Percentiles rank a stretch among this genome's conserved stretches.
Conservation (phyloP, 768 basidiomycete species). For the Boletus coccyginus region DNA sequence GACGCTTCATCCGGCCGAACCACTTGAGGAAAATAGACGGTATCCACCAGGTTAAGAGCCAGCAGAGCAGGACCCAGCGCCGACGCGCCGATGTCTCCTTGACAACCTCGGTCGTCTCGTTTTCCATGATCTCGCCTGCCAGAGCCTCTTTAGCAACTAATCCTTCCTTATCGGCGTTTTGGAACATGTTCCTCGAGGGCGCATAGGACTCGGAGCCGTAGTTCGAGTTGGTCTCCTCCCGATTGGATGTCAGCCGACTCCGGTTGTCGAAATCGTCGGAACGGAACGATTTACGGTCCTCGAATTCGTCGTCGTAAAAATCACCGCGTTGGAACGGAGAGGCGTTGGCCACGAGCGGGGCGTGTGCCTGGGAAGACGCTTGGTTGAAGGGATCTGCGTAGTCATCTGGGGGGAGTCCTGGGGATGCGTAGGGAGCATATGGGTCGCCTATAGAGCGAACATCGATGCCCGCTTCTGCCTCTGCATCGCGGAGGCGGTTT, state of each 20-base stretch:
- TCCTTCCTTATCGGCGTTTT: no score
- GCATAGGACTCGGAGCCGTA: no score
- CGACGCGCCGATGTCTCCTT: slow-evolving; percentile 79
- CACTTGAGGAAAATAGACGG: slow-evolving; percentile 67
- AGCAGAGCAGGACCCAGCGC: slow-evolving; percentile 85
- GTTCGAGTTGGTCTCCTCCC: no score
- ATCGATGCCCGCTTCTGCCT: slow-evolving; percentile 56
- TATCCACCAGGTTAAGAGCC: slow-evolving; percentile 91
- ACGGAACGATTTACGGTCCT: slow-evolving; percentile 68
- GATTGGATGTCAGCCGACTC: slow-evolving; percentile 22
- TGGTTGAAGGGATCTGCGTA: slow-evolving; percentile 54
- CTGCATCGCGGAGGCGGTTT: slow-evolving; percentile 72
- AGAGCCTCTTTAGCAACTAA: no score
- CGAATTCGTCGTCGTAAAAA: slow-evolving; percentile 74
- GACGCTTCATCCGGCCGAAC: slow-evolving; percentile 89
- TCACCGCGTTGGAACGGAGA: slow-evolving; percentile 80
- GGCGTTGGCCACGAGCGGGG: slow-evolving; percentile 82
- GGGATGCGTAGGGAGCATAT: slow-evolving; percentile 72
- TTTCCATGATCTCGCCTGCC: slow-evolving; percentile 55
- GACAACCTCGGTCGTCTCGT: slow-evolving; percentile 84
- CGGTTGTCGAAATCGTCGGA: slow-evolving; percentile 80
- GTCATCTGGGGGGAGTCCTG: slow-evolving; percentile 41
- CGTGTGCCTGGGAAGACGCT: slow-evolving; percentile 57
- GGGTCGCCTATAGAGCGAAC: slow-evolving; percentile 46
- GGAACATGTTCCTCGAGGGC: no score